phyloP scores from a whole-genome alignment of 352 stramenopile species.

The Hyaloperonospora brassicae region DNA sequence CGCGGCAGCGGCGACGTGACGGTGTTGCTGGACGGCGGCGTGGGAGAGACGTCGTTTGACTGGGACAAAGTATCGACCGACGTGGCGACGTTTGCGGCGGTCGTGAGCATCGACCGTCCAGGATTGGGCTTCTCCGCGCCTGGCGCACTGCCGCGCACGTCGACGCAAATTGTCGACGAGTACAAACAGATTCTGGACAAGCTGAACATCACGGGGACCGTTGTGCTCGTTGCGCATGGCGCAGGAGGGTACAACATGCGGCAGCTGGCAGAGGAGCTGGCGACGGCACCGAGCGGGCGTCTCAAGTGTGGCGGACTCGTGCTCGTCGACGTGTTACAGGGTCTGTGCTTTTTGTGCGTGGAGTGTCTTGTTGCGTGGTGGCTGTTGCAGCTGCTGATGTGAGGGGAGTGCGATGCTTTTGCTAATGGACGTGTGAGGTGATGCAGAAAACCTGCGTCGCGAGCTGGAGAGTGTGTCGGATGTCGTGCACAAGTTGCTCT shows the following conservation, averaged over 20 bases:
- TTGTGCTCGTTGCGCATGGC: conserved; percentile 68
- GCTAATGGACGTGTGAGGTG: conserved; percentile 1
- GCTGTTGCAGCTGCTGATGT: background rate
- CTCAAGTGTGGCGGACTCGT: conserved; percentile 52
- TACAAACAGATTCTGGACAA: conserved; percentile 52
- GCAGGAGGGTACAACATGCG: conserved; percentile 79
- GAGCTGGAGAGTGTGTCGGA: conserved; percentile 64
- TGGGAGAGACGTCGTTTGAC: conserved; percentile 80
- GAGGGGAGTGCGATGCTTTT: background rate
- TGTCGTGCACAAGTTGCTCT: conserved; percentile 40
- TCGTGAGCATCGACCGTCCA: conserved; percentile 62
- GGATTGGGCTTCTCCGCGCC: conserved; percentile 64
- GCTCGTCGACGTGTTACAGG: conserved; percentile 62
- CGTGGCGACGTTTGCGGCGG: conserved; percentile 41
- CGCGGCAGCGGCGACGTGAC: conserved; percentile 42
- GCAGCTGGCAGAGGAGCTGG: conserved; percentile 41
- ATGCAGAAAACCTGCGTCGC: conserved; percentile 44
- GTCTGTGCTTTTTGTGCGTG: conserved; percentile 7
- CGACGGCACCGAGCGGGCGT: conserved; percentile 6
- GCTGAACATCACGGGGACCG: conserved; percentile 43
- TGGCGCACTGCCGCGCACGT: conserved; percentile 38
- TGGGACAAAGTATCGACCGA: conserved; percentile 65
- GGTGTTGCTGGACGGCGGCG: conserved; percentile 61
- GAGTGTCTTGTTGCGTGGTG: no score
- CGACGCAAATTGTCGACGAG: conserved; percentile 50